Evolutionary conservation across 148 eudicot genomes (phyloP).

Genomic region (Silene conica): DNA sequence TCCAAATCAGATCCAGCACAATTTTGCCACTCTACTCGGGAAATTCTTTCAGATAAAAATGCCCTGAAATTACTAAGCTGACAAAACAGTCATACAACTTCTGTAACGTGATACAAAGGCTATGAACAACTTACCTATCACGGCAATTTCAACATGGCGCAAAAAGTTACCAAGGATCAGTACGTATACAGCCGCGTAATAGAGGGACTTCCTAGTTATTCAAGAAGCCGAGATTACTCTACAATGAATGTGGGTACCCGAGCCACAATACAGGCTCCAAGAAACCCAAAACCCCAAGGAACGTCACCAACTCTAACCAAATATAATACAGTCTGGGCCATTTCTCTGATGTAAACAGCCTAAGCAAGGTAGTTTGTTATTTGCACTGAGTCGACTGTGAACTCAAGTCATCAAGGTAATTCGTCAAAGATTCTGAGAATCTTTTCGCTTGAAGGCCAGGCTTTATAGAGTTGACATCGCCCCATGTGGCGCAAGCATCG

Average conservation of each 20-base stretch:
- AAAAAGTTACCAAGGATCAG: constrained; percentile 21
- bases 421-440: constrained; percentile 47
- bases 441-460: constrained; percentile 62
- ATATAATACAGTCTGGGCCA: constrained; percentile 2
- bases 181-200: constrained; percentile 16
- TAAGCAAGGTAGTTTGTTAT: constrained; percentile 30
- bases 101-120: background rate
- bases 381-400: constrained; percentile 68
- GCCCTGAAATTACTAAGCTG: background rate
- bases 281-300: constrained; percentile 12
- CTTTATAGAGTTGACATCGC: constrained; percentile 62
- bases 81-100: background rate
- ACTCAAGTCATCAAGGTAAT: constrained; percentile 52
- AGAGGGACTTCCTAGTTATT: constrained; percentile 22
- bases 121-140: constrained; percentile 3
- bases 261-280: constrained; percentile 34
- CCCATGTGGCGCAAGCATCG: constrained; percentile 80
- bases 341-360: background rate
- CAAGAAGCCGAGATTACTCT: constrained; percentile 21
- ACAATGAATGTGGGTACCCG: constrained; percentile 17
- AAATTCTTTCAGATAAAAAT: background rate
- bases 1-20: background rate
- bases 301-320: constrained; percentile 9
- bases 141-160: constrained; percentile 9
- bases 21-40: background rate